Percentiles rank a stretch among this genome's conserved stretches.
Evolutionary conservation across 495 filamentous ascomycete species (phyloP).

Genomic region (Neurospora terricola): DNA sequence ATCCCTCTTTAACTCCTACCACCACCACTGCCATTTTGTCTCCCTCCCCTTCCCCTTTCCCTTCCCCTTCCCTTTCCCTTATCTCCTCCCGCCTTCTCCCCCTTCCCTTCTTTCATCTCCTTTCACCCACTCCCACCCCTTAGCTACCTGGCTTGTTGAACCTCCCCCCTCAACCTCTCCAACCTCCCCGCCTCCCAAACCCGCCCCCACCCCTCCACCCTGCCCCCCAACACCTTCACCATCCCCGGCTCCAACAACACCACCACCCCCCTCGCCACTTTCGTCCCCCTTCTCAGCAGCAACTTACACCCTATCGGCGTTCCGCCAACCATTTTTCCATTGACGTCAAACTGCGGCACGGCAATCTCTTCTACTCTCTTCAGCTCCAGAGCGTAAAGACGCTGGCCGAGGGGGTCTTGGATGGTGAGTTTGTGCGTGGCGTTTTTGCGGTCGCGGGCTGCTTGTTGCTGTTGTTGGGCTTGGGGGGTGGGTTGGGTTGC

Average conservation of each 20-base stretch:
- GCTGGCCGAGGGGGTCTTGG: slow-evolving; percentile 66
- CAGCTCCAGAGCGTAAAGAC: slow-evolving; percentile 67
- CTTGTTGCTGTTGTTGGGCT: too few species aligned
- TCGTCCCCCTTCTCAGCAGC: slow-evolving; percentile 49
- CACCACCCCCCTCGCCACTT: slow-evolving; percentile 67
- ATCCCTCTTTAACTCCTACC: too few species aligned
- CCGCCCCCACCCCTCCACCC: slow-evolving; percentile 71
- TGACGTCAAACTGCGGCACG: slow-evolving; percentile 49
- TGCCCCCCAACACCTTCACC: slow-evolving; percentile 67
- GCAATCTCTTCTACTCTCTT: slow-evolving; percentile 52
- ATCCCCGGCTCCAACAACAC: slow-evolving; percentile 59
- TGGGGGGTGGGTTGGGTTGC: not conserved
- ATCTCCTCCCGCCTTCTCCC: not conserved
- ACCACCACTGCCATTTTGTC: too few species aligned
- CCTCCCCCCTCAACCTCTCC: slow-evolving; percentile 51
- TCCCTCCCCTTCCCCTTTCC: not conserved
- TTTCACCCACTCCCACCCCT: not conserved
- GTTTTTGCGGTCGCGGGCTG: slow-evolving; percentile 10
- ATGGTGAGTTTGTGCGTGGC: slow-evolving; percentile 74
- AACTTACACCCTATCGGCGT: slow-evolving; percentile 76
- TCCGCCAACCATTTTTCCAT: slow-evolving; percentile 51
- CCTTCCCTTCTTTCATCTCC: accelerated
- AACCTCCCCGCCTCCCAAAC: slow-evolving; percentile 68
- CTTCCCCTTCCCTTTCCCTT: not conserved
- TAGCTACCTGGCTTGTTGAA: too few species aligned